Base-by-base conservation (phyloP, 805 yeast genomes). In the Pichia phayaonensis region DNA sequence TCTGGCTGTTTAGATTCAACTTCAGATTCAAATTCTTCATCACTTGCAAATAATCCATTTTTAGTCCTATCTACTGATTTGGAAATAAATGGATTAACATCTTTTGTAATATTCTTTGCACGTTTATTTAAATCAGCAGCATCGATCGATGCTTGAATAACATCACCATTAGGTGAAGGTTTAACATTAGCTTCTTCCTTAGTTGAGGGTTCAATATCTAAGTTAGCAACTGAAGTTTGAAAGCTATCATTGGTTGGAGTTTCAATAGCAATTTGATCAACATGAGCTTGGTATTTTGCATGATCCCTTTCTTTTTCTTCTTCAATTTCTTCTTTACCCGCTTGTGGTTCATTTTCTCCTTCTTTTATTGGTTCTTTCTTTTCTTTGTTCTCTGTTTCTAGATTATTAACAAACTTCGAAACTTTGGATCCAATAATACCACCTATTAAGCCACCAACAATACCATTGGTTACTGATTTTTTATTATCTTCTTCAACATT, bases 31-130 rank as follows among this genome's bases (percentile, higher is more conserved):
- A 20, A 34, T n/a, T n/a, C 38, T 11, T 34, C 20, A 34, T 34
- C 38, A n/a, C 20, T 34, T 34, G 38, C 20, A 43, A 40, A 45
- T 27, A 31, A 24, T 16, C 45, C 40, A 34, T 31, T 29, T n/a
- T 36, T 47, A 31, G 21, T 24, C 15, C 11, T 15, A 16, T 29
- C 36, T 3, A 8, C 16, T 4, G 42, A n/a, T 20, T 43, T 38
- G 6, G 43, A 45, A 23, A 47, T 23, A 20, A 47, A 47, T 20
- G 50, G 50, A 41, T 44, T 47, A 16, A 23, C 40, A 18, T 24
- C 39, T 3, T 10, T 10, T 18, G 15, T 11, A 26, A 26, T 22
- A 20, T 13, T 12, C 5, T 21, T 24, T 8, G 31, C 2, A 7
- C 7, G 10, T n/a, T 34, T 24, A 42, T 24, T 46, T 18, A 46